Conservation (phyloP, 306 rosid genomes). For the Citrullus mucosospermus region DNA sequence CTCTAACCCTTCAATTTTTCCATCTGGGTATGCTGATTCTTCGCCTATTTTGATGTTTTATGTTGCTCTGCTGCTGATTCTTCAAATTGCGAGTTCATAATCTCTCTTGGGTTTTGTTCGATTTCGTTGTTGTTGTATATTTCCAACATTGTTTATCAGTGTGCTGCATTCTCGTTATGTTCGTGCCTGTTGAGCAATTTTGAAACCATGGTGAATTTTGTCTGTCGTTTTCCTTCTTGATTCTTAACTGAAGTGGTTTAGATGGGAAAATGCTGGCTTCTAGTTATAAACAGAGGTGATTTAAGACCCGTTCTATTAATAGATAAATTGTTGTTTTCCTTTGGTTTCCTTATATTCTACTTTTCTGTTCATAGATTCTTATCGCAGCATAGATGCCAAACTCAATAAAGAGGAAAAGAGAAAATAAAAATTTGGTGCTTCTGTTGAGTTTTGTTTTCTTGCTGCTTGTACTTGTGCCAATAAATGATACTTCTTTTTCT, state of each 20-base stretch:
- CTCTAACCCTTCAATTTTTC: neutral
- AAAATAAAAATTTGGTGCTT: neutral
- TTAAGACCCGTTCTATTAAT: neutral
- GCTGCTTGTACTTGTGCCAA: neutral
- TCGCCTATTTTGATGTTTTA: neutral
- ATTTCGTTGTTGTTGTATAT: neutral
- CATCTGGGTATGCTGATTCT: constrained; percentile 1
- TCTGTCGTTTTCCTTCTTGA: neutral
- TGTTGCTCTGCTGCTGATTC: neutral
- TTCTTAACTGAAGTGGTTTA: neutral
- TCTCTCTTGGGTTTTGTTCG: neutral
- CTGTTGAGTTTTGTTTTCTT: neutral
- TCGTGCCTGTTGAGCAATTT: neutral
- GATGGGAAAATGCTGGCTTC: neutral
- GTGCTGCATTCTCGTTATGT: neutral
- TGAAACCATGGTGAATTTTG: neutral
- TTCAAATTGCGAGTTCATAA: neutral
- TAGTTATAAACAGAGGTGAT: neutral
- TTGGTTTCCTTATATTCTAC: neutral
- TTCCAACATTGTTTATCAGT: neutral
- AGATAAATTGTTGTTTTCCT: neutral
- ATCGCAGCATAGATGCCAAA: neutral
- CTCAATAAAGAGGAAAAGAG: neutral
- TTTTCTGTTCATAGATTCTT: neutral
- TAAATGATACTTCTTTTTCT: neutral